Base-by-base conservation (phyloP, 2,329 filamentous ascomycete species). In the Lachnellula occidentalis region DNA sequence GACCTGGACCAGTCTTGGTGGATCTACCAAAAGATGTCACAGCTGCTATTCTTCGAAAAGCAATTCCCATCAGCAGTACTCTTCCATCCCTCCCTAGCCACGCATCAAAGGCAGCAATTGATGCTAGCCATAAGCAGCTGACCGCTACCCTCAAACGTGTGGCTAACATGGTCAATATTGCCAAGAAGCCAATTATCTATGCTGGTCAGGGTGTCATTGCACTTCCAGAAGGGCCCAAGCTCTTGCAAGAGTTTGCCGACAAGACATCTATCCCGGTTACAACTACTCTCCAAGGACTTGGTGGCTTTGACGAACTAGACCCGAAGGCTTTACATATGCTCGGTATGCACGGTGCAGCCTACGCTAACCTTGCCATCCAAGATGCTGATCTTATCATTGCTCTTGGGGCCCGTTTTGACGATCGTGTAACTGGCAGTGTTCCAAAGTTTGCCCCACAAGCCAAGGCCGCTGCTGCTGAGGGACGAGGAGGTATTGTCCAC, bases 311-410 rank as follows among this genome's bases (percentile, higher is more conserved):
- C 67, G 94, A 97, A 76, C 81, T 94, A 12, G 90, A 97, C 67
- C 84, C 90, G 62, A 96, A 96, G 81, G 88, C 92, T 45, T 80
- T 97, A 50, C 92, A 97, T 76, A 99, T 99, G 94, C 84, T 97
- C 31, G 94, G 94, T 61, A 97, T 97, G 94, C 92, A 97, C 77
- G 94, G 94, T 57, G 88, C 92, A 8, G 92, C 91, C 7, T 99
- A 95, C 68, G 94, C 94, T 70, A 99, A 99, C 78, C 90, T 96
- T 87, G 85, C 94, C 15, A 96, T 99, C 78, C 92, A 99, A 74
- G 88, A 96, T 71, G 89, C 94, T 14, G 94, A 99, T 74, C 78
- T 99, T 59, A 94, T 99, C 72, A 90, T 99, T 66, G 92, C 92
- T 51, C 83, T 99, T 19, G 94, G 94, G 65, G 90, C 85, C 48